phyloP scores from a whole-genome alignment of 2,329 filamentous ascomycete genomes.

The Dothidotthia symphoricarpi region DNA sequence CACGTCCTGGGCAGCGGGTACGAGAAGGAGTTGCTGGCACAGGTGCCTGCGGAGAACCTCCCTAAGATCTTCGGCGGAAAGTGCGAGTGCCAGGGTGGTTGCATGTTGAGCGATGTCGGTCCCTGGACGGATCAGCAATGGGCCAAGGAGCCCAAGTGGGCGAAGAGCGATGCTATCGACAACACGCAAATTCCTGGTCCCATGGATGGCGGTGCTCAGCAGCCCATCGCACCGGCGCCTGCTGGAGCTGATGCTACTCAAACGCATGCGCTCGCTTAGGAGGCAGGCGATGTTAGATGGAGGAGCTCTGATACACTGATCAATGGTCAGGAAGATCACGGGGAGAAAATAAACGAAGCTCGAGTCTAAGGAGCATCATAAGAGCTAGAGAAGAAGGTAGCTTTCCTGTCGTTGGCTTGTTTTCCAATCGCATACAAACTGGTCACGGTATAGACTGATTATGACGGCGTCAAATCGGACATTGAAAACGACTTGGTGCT shows the following conservation, averaged over 20 bases:
- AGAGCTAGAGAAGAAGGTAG: no score
- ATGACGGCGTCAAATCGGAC: no score
- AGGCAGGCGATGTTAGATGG: no score
- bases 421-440: no score
- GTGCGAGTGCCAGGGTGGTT: slow-evolving; percentile 81
- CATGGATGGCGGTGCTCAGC: slow-evolving; percentile 18
- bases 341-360: no score
- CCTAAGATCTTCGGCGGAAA: slow-evolving; percentile 80
- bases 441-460: no score
- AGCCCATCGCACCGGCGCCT: slow-evolving; percentile 16
- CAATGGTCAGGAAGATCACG: no score
- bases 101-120: slow-evolving; percentile 81
- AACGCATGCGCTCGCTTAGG: slow-evolving; percentile 3
- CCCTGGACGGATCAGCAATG: slow-evolving; percentile 79
- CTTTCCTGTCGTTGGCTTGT: no score
- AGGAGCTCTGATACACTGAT: no score
- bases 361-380: no score
- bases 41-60: slow-evolving; percentile 87
- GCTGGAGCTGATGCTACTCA: slow-evolving; percentile 15
- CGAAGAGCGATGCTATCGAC: slow-evolving; percentile 38
- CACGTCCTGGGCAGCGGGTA: slow-evolving; percentile 81
- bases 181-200: slow-evolving; percentile 33
- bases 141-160: slow-evolving; percentile 57
- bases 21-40: slow-evolving; percentile 76
- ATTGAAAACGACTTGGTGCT: no score